Evolutionary conservation across 306 rosid genomes (phyloP).

Genomic region (Sicyos baderoa): DNA sequence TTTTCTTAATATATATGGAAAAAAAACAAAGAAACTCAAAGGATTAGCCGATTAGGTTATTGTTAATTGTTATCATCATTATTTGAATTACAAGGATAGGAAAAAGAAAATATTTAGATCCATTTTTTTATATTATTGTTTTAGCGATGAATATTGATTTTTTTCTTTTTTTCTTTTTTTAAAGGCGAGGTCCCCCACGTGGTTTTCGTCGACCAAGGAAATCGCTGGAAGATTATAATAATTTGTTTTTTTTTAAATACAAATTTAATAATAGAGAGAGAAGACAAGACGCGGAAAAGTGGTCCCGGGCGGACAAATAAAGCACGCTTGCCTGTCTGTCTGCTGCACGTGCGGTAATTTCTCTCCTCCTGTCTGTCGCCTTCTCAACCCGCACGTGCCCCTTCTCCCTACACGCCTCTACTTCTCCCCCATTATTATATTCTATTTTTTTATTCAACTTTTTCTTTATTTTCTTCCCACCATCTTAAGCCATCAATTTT

Average conservation of each 20-base stretch:
- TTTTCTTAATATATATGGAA: too few relatives aligned
- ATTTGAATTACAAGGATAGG: too few relatives aligned
- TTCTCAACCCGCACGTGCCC: conserved; percentile 28
- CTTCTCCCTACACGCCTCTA: background rate
- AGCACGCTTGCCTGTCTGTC: conserved; percentile 17
- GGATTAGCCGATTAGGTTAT: too few relatives aligned
- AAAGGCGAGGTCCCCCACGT: conserved; percentile 30
- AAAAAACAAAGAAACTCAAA: too few relatives aligned
- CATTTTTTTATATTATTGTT: background rate
- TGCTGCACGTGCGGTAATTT: conserved; percentile 40
- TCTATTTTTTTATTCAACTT: background rate
- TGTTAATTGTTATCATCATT: too few relatives aligned
- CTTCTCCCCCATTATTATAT: background rate
- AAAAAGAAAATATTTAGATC: too few relatives aligned
- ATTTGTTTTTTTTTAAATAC: background rate
- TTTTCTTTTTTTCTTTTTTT: too few relatives aligned
- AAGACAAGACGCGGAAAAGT: background rate
- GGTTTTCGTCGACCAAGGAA: conserved; percentile 23
- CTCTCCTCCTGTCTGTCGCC: conserved; percentile 14
- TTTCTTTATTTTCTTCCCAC: background rate
- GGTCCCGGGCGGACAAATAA: conserved; percentile 28
- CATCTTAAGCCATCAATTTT: background rate
- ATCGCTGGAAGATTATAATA: background rate
- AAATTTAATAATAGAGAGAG: background rate
- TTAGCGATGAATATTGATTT: background rate